Percentiles rank a stretch among this genome's conserved stretches.
These are phyloP conservation scores for Herpotrichia juniperi DNA, from an alignment of 2,329 filamentous ascomycete genomes.

Conservation along the genomic window DNA sequence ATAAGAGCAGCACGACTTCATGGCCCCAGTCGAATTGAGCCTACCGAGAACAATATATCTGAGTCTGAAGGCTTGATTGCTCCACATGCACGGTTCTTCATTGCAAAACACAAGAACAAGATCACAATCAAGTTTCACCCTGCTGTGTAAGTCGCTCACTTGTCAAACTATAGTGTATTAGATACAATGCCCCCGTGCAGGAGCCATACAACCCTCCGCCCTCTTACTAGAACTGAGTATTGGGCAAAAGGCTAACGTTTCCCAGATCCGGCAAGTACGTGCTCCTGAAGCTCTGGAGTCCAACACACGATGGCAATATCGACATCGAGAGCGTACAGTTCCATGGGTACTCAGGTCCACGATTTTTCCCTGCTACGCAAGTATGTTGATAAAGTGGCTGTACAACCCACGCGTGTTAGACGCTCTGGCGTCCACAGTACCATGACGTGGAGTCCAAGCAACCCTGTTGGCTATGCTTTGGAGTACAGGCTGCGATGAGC, in stretches of 20 bases:
- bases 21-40: slow-evolving; percentile 43
- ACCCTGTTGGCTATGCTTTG: too few species aligned
- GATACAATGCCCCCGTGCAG: background rate
- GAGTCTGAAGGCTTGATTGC: slow-evolving; percentile 57
- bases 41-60: slow-evolving; percentile 23
- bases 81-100: slow-evolving; percentile 82
- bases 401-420: too few species aligned
- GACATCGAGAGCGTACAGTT: slow-evolving; percentile 87
- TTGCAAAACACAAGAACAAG: slow-evolving; percentile 80
- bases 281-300: slow-evolving; percentile 88
- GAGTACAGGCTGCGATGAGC: too few species aligned
- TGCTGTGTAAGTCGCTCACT: slow-evolving; percentile 61
- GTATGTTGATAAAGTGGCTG: slow-evolving; percentile 18
- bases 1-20: slow-evolving; percentile 37
- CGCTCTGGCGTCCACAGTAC: too few species aligned
- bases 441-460: too few species aligned
- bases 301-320: slow-evolving; percentile 76
- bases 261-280: slow-evolving; percentile 76
- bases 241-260: slow-evolving; percentile 1
- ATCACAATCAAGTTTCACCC: slow-evolving; percentile 88
- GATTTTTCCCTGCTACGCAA: slow-evolving; percentile 77
- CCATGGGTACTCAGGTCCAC: slow-evolving; percentile 82
- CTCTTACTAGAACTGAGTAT: background rate
- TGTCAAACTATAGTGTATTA: background rate
- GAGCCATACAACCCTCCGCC: background rate